A percentile compares a stretch with the other conserved stretches of the same genome.
phyloP scores from a whole-genome alignment of 2,329 filamentous ascomycete genomes.

The Colletotrichum chlorophyti region DNA sequence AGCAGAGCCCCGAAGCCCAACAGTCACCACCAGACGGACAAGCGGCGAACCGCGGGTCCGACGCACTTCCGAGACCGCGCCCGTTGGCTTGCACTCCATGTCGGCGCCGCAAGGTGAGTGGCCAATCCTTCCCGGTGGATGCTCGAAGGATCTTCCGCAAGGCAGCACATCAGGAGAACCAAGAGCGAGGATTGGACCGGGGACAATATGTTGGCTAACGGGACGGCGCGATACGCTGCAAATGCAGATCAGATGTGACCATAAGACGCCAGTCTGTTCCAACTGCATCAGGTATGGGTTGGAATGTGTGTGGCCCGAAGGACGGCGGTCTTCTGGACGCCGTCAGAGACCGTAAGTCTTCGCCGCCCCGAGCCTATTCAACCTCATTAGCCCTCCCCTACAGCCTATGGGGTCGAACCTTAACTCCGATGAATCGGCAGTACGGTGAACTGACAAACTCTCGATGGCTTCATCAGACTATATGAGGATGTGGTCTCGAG shows the following conservation, averaged over 20 bases:
- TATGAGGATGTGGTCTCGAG: constrained; percentile 28
- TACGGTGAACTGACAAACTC: not conserved
- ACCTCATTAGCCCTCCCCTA: not conserved
- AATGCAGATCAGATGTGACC: constrained; percentile 24
- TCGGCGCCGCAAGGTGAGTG: constrained; percentile 27
- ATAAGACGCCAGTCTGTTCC: constrained; percentile 22
- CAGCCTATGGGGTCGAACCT: too few relatives aligned
- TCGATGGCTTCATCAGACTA: constrained; percentile 1
- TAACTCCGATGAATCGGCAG: not conserved
- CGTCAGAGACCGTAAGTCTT: constrained; percentile 24
- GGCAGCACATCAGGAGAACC: too few relatives aligned
- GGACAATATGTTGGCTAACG: constrained; percentile 5
- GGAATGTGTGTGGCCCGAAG: constrained; percentile 25
- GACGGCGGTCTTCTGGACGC: constrained; percentile 24
- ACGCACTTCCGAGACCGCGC: constrained; percentile 27
- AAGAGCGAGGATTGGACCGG: not conserved
- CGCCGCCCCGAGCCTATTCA: not conserved
- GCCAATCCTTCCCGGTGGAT: not conserved
- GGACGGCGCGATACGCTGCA: constrained; percentile 12
- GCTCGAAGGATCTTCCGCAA: not conserved
- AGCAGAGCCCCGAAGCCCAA: constrained; percentile 26
- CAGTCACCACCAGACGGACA: constrained; percentile 25
- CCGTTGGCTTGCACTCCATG: constrained; percentile 28
- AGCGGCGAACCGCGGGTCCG: constrained; percentile 23
- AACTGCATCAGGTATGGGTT: constrained; percentile 26